Evolutionary conservation across 1,284 basidiomycete species (phyloP).

Genomic region (Tilletia walkeri): DNA sequence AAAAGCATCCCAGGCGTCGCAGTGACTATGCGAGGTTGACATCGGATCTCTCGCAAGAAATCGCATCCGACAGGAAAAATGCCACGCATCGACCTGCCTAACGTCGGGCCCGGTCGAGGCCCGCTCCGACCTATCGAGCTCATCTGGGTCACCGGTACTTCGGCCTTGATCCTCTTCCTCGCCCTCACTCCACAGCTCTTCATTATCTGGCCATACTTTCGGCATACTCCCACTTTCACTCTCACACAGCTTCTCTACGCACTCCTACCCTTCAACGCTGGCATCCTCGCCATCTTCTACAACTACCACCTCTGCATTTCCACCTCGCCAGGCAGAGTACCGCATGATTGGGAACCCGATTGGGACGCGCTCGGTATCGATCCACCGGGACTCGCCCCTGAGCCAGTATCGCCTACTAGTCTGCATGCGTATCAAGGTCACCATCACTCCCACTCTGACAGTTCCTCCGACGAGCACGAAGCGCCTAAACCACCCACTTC

Average conservation of each 20-base stretch:
- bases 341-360: slow-evolving; percentile 40
- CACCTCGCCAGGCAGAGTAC: slow-evolving; percentile 45
- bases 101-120: neutral
- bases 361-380: slow-evolving; percentile 28
- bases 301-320: slow-evolving; percentile 47
- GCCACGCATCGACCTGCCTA: slow-evolving; percentile 1
- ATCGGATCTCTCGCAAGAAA: too few relatives aligned
- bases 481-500: neutral
- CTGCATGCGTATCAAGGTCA: neutral
- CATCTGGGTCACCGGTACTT: slow-evolving; percentile 31
- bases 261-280: slow-evolving; percentile 82
- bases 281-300: slow-evolving; percentile 35
- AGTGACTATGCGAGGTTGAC: too few relatives aligned
- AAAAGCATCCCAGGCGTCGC: too few relatives aligned
- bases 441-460: neutral
- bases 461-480: neutral
- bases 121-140: slow-evolving; percentile 12
- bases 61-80: neutral
- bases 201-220: slow-evolving; percentile 47
- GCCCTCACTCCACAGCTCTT: slow-evolving; percentile 42
- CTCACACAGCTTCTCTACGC: slow-evolving; percentile 68
- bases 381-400: neutral
- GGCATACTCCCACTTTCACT: slow-evolving; percentile 33
- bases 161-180: slow-evolving; percentile 40
- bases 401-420: too few relatives aligned